Base-by-base conservation (phyloP, 768 basidiomycete species). In the Sporobolomyces phaffii region DNA sequence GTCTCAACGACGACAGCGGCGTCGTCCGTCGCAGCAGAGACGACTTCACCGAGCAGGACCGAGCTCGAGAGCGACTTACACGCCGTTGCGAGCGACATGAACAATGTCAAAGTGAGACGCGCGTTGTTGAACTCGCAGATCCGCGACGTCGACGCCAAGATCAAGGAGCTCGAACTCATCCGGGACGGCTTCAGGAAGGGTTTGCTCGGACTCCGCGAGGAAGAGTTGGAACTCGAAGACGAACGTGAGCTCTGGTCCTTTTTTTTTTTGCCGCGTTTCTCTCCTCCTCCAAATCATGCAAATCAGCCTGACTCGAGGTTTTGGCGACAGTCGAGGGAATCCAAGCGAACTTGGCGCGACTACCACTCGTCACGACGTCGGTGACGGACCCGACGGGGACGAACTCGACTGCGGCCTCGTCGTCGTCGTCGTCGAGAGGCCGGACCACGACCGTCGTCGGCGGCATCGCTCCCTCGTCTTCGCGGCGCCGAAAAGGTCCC, bases 181-280 rank as follows among this genome's bases (percentile, higher is more conserved):
- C 82, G 91, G 60, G 81, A 83, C 13, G 87, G 87, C 70, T 80
- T 98, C 29, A 89, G 92, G 75, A 82, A 85, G 47, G 87, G 90
- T 75, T 80, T 99, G 10, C 79, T 98, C 36, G 88, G 84, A 76
- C 77, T 97, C 50, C 89, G 93, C 63, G 94, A 99, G 76, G 94
- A 98, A 72, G 93, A 96, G 68, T 80, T 99, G 28, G 94, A 97
- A 75, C 80, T 99, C n/a, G 91, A 96, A 74, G 94, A 96, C 66
- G 94, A 99, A 79, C 78, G 91, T 93, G 74, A 74, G 90, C 82
- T 8, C 15, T 57, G 0, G n/a, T 24, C 31, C 41, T 48, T 24
- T 61, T 45, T 50, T 10, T 36, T 20, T 14, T n/a, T n/a, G n/a
- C 1, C n/a, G 17, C 4, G 18, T 56, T 28, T 22, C 2, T 9